Evolutionary conservation across 768 basidiomycete species (phyloP).

Genomic region (Trametes punicea): DNA sequence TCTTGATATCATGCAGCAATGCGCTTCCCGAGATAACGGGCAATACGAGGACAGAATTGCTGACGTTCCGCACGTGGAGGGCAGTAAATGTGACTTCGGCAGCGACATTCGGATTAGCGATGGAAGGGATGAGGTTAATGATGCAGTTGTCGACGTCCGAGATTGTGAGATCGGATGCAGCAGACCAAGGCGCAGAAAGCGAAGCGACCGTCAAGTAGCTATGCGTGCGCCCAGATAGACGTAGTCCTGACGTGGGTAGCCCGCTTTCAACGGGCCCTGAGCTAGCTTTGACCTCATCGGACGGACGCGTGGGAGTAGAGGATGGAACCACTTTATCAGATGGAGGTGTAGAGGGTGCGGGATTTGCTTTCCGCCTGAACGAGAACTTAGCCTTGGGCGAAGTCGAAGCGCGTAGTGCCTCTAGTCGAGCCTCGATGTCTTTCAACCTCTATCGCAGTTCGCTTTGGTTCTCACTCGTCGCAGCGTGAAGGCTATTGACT

Average conservation of each 20-base stretch:
- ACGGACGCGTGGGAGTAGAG: background rate
- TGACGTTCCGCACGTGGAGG: slow-evolving; percentile 61
- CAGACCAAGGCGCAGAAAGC: slow-evolving; percentile 34
- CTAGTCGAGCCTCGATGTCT: slow-evolving; percentile 52
- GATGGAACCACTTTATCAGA: background rate
- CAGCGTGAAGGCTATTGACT: slow-evolving; percentile 26
- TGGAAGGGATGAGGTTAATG: slow-evolving; percentile 54
- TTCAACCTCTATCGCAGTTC: slow-evolving; percentile 55
- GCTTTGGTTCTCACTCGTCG: background rate
- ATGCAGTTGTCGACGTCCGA: slow-evolving; percentile 66
- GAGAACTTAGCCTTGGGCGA: slow-evolving; percentile 60
- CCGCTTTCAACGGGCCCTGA: background rate
- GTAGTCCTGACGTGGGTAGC: slow-evolving; percentile 32
- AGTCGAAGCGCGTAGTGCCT: slow-evolving; percentile 44
- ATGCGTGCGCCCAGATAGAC: slow-evolving; percentile 44
- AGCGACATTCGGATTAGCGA: slow-evolving; percentile 4
- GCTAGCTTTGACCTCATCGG: background rate
- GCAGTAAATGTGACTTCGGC: slow-evolving; percentile 40
- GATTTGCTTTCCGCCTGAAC: slow-evolving; percentile 52
- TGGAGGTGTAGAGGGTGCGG: slow-evolving; percentile 2
- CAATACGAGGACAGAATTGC: slow-evolving; percentile 60
- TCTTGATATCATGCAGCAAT: slow-evolving; percentile 59
- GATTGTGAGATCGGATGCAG: slow-evolving; percentile 55
- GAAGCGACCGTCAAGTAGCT: slow-evolving; percentile 45
- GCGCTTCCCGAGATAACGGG: slow-evolving; percentile 69